phyloP scores from a whole-genome alignment of 2,329 filamentous ascomycete species.

The Xylaria hypoxylon region DNA sequence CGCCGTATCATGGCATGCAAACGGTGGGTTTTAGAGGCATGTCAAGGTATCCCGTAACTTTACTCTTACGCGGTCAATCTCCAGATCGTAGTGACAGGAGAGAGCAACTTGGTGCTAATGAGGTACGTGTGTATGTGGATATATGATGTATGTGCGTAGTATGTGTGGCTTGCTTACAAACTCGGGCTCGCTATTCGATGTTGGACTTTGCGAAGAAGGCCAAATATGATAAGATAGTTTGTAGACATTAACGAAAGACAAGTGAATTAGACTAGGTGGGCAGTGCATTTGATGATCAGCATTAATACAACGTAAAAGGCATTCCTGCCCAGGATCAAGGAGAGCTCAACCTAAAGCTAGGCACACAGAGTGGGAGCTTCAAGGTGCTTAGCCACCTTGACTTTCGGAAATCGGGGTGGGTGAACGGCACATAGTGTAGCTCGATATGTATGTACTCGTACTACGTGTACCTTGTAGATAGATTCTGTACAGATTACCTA shows the following conservation, averaged over 20 bases:
- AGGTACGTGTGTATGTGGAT: neutral
- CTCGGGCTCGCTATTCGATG: neutral
- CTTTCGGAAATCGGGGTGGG: conserved; percentile 8
- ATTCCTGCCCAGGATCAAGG: conserved; percentile 11
- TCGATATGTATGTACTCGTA: no score
- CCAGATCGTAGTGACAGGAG: neutral
- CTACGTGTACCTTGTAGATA: neutral
- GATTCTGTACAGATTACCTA: no score
- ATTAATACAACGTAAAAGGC: neutral
- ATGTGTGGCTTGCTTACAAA: neutral
- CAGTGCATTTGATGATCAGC: neutral
- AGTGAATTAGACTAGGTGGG: conserved; percentile 2
- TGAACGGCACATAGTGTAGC: neutral
- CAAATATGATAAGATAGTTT: neutral
- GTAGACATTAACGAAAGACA: neutral
- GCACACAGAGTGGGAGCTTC: neutral
- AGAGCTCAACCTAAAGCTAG: neutral
- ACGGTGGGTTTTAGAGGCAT: neutral
- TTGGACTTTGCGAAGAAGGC: neutral
- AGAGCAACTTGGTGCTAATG: neutral
- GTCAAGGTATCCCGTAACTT: neutral
- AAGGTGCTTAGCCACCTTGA: conserved; percentile 37
- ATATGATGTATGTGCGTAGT: no score
- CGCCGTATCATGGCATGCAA: conserved; percentile 14
- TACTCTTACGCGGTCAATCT: neutral